Evolutionary conservation across 2,329 filamentous ascomycete species (phyloP), one percentile per base, ranked within the genome.

Genomic region (Geosmithia putterillii): DNA sequence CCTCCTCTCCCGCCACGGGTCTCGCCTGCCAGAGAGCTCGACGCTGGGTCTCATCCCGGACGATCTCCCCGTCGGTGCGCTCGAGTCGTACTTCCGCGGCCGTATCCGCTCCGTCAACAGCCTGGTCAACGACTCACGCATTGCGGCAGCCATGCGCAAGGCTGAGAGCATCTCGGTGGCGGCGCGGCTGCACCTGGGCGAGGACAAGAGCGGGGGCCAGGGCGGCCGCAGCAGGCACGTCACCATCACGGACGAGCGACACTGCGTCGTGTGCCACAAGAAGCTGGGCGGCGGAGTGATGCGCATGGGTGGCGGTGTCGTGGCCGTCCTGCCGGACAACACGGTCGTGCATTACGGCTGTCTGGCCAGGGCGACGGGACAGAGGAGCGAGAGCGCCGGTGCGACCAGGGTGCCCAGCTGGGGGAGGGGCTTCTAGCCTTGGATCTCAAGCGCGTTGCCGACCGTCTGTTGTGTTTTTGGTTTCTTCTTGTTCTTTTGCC

Each of bases 221-320:
- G 68, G 66, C 40, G 74, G 73, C 10, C 65, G 70, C 42, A 77
- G 73, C 51, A 63, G 73, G 43, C 74, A 86, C 51, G 88, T 95
- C 10, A 77, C 87, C 18, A 80, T 98, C 42, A 79, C 76, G 9
- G 90, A 98, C 54, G 90, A 96, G 57, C 72, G 86, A 42, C 82
- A 95, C 44, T 98, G 92, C 59, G 81, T 84, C 12, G 86, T 94
- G 15, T 98, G 92, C 59, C 84, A 95, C 61, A 96, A 95, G 70
- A 72, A 92, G 50, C 75, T 98, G 50, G 90, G 89, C 1, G 83
- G 87, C 2, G 60, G 61, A 56, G 28, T 9, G 28, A 95, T 95
- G 71, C 70, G 92, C 47, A 77, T 96, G 51, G 90, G 90, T 2
- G 28, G 28, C 4, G 94, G 85, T 59, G 92, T 95, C 17, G 83